A percentile compares a stretch with the other conserved stretches of the same genome.
Conservation (phyloP, 2,329 filamentous ascomycete species). For the Westerdykella ornata region DNA sequence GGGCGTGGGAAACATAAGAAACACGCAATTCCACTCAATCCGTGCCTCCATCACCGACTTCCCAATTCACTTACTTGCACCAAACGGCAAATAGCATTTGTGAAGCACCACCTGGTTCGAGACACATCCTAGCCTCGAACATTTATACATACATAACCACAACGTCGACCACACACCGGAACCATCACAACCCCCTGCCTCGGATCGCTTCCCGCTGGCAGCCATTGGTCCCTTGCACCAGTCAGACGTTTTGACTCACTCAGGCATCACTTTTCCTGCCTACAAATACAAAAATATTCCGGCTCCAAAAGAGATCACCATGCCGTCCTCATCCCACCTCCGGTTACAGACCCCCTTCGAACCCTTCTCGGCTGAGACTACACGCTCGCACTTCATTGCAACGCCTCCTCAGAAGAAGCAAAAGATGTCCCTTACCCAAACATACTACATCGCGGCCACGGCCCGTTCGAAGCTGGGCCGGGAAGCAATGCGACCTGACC, state of each 20-base stretch:
- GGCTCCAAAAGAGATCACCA: conserved; percentile 16
- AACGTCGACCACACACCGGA: neutral
- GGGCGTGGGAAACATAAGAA: conserved; percentile 28
- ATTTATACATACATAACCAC: conserved; percentile 9
- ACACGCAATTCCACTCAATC: conserved; percentile 17
- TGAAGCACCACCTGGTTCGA: neutral
- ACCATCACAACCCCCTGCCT: conserved; percentile 11
- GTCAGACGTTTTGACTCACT: conserved; percentile 51
- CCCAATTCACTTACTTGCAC: conserved; percentile 3
- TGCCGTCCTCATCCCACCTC: conserved; percentile 45
- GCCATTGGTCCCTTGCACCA: conserved; percentile 27
- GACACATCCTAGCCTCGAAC: neutral
- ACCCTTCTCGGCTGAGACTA: conserved; percentile 41
- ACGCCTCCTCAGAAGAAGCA: conserved; percentile 53
- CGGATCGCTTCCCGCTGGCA: conserved; percentile 27
- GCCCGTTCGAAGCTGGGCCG: conserved; percentile 91
- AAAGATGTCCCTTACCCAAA: conserved; percentile 96
- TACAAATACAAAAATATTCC: conserved; percentile 13
- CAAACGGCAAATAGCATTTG: neutral
- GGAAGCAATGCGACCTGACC: conserved; percentile 83
- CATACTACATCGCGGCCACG: conserved; percentile 96
- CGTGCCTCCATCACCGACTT: conserved; percentile 11
- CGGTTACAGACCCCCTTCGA: conserved; percentile 43
- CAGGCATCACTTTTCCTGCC: conserved; percentile 29
- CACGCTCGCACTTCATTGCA: conserved; percentile 39